Conservation (phyloP, 495 filamentous ascomycete genomes). For the Neurospora africana region DNA sequence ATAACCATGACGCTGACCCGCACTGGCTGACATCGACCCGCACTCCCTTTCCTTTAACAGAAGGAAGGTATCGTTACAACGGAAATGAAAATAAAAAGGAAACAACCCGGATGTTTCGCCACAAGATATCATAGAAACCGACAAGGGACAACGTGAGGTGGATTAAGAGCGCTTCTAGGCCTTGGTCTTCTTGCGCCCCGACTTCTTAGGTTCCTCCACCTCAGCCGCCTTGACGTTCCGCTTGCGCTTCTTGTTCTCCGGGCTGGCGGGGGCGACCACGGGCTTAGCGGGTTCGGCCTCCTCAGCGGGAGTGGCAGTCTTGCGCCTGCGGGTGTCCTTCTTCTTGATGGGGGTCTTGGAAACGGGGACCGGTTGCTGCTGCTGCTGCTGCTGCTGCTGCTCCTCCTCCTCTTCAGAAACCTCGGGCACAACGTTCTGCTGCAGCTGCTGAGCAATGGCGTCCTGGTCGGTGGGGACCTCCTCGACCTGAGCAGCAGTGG, state of each 20-base stretch:
- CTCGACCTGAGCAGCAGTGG: conserved; percentile 32
- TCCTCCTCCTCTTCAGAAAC: conserved; percentile 28
- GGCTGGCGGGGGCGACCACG: conserved; percentile 38
- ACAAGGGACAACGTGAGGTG: conserved; percentile 6
- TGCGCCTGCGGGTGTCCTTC: conserved; percentile 35
- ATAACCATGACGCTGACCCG: not conserved
- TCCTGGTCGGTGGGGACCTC: conserved; percentile 48
- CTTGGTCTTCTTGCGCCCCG: conserved; percentile 42
- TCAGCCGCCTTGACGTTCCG: conserved; percentile 35
- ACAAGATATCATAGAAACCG: conserved; percentile 23
- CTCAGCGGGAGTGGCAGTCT: conserved; percentile 37
- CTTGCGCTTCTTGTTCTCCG: conserved; percentile 59
- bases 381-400: not conserved
- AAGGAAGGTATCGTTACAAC: conserved; percentile 6
- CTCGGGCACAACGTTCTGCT: conserved; percentile 31
- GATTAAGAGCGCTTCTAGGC: conserved; percentile 9
- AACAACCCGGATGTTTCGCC: conserved; percentile 6
- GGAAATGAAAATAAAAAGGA: conserved; percentile 1
- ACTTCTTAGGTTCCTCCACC: conserved; percentile 42
- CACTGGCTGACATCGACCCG: not conserved
- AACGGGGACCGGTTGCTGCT: conserved; percentile 9
- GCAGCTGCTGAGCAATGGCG: conserved; percentile 45
- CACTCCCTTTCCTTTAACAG: not conserved
- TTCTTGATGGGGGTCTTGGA: conserved; percentile 43
- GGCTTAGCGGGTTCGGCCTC: conserved; percentile 44